Evolutionary conservation across 768 basidiomycete genomes (phyloP), one percentile per base, ranked within the genome.

Genomic region (Mycena floridula): DNA sequence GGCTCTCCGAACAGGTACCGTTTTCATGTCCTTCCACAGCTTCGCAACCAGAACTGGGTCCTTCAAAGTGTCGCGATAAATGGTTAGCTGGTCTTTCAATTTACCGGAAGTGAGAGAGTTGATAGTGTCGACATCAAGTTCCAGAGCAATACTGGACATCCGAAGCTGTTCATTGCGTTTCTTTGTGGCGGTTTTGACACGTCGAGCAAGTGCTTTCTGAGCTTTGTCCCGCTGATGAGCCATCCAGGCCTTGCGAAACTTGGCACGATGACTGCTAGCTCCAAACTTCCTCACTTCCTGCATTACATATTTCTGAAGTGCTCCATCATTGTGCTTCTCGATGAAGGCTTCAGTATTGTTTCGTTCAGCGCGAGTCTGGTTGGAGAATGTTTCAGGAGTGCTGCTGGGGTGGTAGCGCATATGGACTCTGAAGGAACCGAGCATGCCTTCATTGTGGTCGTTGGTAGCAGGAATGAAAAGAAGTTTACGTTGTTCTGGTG

Each of bases 281-380:
- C 46, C 49, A 3, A 46, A 26, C 8, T 26, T 26, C 5, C 49
- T 41, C 2, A 55, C 51, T 22, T 25, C 32, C 3, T 46, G 46
- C 49, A 53, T 53, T 4, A 53, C 54, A 45, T 42, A 45, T 22
- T 32, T 8, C 6, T 45, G 38, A 25, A 47, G 45, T 5, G 21
- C 51, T 1, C 36, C 25, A 16, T 43, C 41, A 23, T 49, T 50
- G 12, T 25, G 23, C 32, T 52, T 55, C 23, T 37, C n/a, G 20
- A 55, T 55, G 28, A 55, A 55, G 2, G 20, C 37, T 21, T 53
- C 44, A 1, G 54, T 55, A 25, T 55, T 47, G 39, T 55, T 53
- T 15, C 47, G 44, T 30, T 48, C 49, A 1, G 35, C 15, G 4
- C 49, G 47, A 7, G 42, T 43, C 37, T 50, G 35, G 24, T 52